These are phyloP conservation scores for Stylosanthes scabra DNA, from an alignment of 331 rosid species.

Conservation along the genomic window DNA sequence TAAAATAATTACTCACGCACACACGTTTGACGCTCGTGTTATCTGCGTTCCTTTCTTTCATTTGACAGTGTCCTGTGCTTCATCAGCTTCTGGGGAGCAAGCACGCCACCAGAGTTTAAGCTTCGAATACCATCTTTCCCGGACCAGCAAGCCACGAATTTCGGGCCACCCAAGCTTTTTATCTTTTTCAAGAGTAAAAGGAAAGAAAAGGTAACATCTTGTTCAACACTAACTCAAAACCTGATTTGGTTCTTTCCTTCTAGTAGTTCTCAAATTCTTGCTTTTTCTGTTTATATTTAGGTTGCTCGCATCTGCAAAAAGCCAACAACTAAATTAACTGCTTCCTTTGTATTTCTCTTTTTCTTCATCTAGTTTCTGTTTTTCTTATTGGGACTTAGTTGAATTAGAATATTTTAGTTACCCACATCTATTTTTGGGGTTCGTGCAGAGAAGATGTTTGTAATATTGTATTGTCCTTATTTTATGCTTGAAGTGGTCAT, in stretches of 20 bases:
- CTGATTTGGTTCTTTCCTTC: neutral
- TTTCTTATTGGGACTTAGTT: neutral
- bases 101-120: neutral
- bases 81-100: conserved; percentile 7
- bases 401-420: no score
- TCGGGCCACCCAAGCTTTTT: neutral
- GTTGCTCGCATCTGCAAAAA: conserved; percentile 1
- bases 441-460: no score
- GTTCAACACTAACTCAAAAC: neutral
- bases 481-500: no score
- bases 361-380: neutral
- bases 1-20: no score
- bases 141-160: conserved; percentile 9
- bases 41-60: conserved; percentile 18
- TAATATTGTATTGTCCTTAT: no score
- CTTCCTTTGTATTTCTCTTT: conserved; percentile 3
- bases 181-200: neutral
- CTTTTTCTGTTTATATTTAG: neutral
- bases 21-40: neutral
- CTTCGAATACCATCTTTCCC: neutral
- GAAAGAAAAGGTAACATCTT: neutral
- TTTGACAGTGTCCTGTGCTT: conserved; percentile 9
- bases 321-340: neutral
- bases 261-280: neutral
- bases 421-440: no score